These are phyloP conservation scores for Skeletonema grethae DNA, from an alignment of 108 stramenopile genomes.

Conservation along the genomic window DNA sequence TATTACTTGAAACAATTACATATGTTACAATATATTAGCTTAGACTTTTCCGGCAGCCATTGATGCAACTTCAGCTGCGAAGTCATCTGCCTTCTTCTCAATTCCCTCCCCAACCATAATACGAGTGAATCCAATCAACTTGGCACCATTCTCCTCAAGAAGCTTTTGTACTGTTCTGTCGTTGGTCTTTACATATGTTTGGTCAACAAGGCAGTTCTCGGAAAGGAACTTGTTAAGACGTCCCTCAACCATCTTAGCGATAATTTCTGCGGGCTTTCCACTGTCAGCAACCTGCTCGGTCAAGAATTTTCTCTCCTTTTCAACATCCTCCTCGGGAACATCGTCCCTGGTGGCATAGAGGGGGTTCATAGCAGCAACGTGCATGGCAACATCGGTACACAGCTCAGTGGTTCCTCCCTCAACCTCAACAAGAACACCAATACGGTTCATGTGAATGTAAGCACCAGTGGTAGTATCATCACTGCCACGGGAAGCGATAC, in stretches of 20 bases:
- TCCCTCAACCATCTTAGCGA: constrained; percentile 86
- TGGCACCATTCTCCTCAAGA: constrained; percentile 71
- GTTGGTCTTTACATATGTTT: constrained; percentile 75
- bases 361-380: constrained; percentile 84
- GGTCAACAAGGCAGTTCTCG: constrained; percentile 75
- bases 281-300: constrained; percentile 64
- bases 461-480: constrained; percentile 56
- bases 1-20: neutral
- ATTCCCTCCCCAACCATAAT: constrained; percentile 83
- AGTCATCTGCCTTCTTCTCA: constrained; percentile 79
- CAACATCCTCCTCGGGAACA: constrained; percentile 75
- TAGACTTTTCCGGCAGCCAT: constrained; percentile 55
- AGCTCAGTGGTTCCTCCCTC: constrained; percentile 58
- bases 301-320: constrained; percentile 70
- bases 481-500: constrained; percentile 50
- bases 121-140: constrained; percentile 76
- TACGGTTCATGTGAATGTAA: constrained; percentile 74
- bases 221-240: constrained; percentile 82
- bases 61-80: constrained; percentile 82
- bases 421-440: constrained; percentile 69
- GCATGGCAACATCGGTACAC: constrained; percentile 75
- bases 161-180: constrained; percentile 76
- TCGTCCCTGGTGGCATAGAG: constrained; percentile 72
- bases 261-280: constrained; percentile 82
- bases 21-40: constrained; percentile 3